Percentiles rank a stretch among this genome's conserved stretches.
phyloP scores from a whole-genome alignment of 2,329 filamentous ascomycete species.

The Alternaria rosae region DNA sequence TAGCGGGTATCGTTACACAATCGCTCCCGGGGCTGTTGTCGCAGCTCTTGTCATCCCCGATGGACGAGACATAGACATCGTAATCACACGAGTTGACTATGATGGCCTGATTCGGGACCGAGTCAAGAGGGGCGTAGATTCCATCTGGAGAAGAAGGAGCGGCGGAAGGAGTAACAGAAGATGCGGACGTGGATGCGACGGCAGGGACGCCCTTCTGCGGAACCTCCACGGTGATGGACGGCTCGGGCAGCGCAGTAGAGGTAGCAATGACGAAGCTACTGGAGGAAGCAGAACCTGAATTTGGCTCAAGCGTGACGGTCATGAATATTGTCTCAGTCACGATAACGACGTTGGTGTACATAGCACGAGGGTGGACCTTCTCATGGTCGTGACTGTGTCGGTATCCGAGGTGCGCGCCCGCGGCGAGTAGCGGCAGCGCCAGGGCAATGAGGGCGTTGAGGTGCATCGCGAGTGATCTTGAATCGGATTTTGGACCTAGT shows the following conservation, averaged over 20 bases:
- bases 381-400: slow-evolving; percentile 3
- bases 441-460: neutral
- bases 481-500: neutral
- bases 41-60: slow-evolving; percentile 12
- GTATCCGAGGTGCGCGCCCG: neutral
- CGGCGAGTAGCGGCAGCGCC: slow-evolving; percentile 3
- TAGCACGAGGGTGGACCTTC: neutral
- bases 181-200: neutral
- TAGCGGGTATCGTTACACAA: slow-evolving; percentile 3
- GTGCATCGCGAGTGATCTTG: slow-evolving; percentile 4
- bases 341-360: slow-evolving; percentile 10
- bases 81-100: slow-evolving; percentile 30
- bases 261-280: neutral
- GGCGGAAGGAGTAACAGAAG: neutral
- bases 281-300: neutral
- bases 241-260: neutral
- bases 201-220: neutral
- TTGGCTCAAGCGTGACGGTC: slow-evolving; percentile 7
- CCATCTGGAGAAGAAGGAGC: neutral
- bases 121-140: slow-evolving; percentile 11
- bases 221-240: neutral
- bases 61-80: slow-evolving; percentile 23
- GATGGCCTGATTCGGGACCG: slow-evolving; percentile 10
- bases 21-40: neutral
- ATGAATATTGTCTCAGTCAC: slow-evolving; percentile 17